Evolutionary conservation across 768 basidiomycete genomes (phyloP).

Genomic region (Inosperma sp.): DNA sequence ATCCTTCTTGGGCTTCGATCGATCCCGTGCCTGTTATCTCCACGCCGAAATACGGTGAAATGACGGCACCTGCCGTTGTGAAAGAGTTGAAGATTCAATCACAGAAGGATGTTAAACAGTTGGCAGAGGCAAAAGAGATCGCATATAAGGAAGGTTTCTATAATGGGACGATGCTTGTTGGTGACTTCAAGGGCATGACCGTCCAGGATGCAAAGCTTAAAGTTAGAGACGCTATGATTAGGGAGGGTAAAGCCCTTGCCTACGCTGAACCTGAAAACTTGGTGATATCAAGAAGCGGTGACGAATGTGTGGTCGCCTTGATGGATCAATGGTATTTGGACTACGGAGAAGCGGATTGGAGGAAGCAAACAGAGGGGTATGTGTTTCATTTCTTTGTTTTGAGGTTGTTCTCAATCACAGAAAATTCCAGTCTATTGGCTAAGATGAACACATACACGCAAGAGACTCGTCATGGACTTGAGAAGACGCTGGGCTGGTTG

Average conservation of each 20-base stretch:
- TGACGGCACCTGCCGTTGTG: conserved; percentile 79
- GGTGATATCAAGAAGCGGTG: conserved; percentile 85
- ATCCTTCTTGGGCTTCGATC: conserved; percentile 79
- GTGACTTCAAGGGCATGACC: conserved; percentile 82
- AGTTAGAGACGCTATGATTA: conserved; percentile 81
- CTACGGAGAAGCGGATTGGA: conserved; percentile 92
- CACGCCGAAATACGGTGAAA: conserved; percentile 89
- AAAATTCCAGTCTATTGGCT: conserved; percentile 55
- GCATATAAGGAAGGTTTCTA: conserved; percentile 99
- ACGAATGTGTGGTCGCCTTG: conserved; percentile 96
- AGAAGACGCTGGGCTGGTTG: conserved; percentile 89
- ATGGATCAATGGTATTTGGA: conserved; percentile 99
- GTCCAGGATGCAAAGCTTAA: conserved; percentile 92
- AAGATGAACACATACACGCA: conserved; percentile 85
- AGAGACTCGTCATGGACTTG: conserved; percentile 93
- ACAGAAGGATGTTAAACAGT: conserved; percentile 88
- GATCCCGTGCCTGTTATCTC: conserved; percentile 85
- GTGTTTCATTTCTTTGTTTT: conserved; percentile 24
- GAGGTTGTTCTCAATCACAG: conserved; percentile 9
- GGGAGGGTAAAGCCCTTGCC: conserved; percentile 69
- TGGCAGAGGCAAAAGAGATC: conserved; percentile 95
- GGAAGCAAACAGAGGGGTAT: conserved; percentile 75
- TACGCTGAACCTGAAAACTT: conserved; percentile 95
- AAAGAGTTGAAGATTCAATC: conserved; percentile 92
- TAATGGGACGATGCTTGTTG: conserved; percentile 84